These are phyloP conservation scores for Debaryomycetaceae sp. DNA, from an alignment of 1,139 yeast genomes.

Conservation along the genomic window DNA sequence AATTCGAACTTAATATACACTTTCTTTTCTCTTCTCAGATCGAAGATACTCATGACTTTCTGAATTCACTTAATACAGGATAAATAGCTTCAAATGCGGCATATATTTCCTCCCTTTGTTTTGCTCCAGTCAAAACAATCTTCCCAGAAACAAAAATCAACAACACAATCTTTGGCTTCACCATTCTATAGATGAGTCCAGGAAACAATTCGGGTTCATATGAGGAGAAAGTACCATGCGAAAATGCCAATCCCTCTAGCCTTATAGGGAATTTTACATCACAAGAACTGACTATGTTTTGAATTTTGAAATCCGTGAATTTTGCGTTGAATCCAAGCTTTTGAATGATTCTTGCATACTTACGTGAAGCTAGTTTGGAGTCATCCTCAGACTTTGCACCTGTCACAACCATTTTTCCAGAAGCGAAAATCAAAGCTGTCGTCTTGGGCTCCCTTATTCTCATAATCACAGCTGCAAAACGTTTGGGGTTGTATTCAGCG, in stretches of 20 bases:
- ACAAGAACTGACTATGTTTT: constrained; percentile 97
- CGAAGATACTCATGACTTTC: constrained; percentile 55
- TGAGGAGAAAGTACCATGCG: constrained; percentile 98
- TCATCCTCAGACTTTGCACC: constrained; percentile 99
- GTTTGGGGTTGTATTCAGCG: constrained; percentile 96
- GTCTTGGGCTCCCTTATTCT: constrained; percentile 99
- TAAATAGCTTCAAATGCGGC: constrained; percentile 97
- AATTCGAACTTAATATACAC: constrained; percentile 1
- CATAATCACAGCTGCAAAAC: constrained; percentile 99
- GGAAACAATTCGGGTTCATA: constrained; percentile 99
- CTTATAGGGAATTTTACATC: constrained; percentile 98
- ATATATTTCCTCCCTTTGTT: constrained; percentile 97
- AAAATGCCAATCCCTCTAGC: constrained; percentile 94
- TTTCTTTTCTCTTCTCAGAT: constrained; percentile 2
- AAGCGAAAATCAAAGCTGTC: constrained; percentile 95
- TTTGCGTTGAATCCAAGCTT: constrained; percentile 95
- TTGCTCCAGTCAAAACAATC: constrained; percentile 97
- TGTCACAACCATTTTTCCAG: constrained; percentile 99
- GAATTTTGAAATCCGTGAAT: constrained; percentile 95
- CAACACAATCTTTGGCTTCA: constrained; percentile 94
- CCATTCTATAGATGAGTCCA: constrained; percentile 98
- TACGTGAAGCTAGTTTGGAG: constrained; percentile 93
- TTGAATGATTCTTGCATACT: constrained; percentile 96
- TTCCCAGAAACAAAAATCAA: constrained; percentile 96
- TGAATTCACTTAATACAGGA: constrained; percentile 96